Percentiles rank a stretch among this genome's conserved stretches.
Conservation (phyloP, 352 stramenopile genomes). For the Globisporangium camurandrum region DNA sequence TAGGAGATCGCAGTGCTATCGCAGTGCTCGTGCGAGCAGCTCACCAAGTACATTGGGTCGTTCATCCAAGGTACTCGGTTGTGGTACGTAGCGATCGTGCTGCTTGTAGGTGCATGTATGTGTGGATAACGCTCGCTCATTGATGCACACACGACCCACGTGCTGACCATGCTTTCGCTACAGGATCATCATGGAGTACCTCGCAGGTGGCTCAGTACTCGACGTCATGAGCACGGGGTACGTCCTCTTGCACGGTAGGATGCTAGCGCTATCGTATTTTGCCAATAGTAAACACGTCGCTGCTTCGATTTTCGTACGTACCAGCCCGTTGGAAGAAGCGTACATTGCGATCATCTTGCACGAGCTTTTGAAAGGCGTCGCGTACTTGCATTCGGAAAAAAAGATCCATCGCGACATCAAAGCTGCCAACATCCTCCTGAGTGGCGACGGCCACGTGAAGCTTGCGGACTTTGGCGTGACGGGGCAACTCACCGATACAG, state of each 20-base stretch:
- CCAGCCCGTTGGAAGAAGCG: constrained; percentile 59
- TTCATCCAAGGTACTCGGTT: constrained; percentile 81
- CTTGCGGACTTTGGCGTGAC: constrained; percentile 86
- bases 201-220: constrained; percentile 87
- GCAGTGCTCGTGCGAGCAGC: constrained; percentile 83
- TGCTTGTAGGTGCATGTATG: background rate
- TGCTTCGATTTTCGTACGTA: background rate
- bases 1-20: constrained; percentile 89
- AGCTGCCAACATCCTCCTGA: constrained; percentile 75
- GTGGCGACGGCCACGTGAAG: constrained; percentile 72
- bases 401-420: constrained; percentile 86
- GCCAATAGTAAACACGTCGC: no score
- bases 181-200: constrained; percentile 94
- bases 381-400: constrained; percentile 75
- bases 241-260: constrained; percentile 2
- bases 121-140: background rate
- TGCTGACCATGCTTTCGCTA: background rate
- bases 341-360: constrained; percentile 82
- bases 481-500: constrained; percentile 93
- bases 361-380: constrained; percentile 59
- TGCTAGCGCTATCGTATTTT: no score
- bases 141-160: background rate
- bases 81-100: constrained; percentile 26
- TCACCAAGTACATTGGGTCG: constrained; percentile 86
- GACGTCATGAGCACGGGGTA: constrained; percentile 79